phyloP scores from a whole-genome alignment of 2,329 filamentous ascomycete species.

The Colletotrichum falcatum region DNA sequence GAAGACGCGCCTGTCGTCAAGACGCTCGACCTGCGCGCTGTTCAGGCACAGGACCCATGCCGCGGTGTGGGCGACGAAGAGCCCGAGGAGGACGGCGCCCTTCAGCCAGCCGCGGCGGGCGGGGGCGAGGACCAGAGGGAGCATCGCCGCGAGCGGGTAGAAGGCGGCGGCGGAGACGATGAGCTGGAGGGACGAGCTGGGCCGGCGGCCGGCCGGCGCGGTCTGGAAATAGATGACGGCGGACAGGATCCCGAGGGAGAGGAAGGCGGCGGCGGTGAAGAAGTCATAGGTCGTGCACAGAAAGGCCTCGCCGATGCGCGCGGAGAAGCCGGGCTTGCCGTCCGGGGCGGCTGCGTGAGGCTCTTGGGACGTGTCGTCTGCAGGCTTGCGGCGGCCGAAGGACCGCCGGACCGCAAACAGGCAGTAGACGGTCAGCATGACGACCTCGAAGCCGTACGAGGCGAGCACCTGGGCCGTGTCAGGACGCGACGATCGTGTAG shows the following conservation, averaged over 20 bases:
- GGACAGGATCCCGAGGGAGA: slow-evolving; percentile 21
- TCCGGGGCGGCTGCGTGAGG: neutral
- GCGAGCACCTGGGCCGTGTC: slow-evolving; percentile 10
- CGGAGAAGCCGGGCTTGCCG: neutral
- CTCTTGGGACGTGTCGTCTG: neutral
- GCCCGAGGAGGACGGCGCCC: neutral
- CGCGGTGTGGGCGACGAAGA: slow-evolving; percentile 24
- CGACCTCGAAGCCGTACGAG: slow-evolving; percentile 16
- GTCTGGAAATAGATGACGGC: slow-evolving; percentile 15
- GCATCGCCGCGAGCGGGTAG: slow-evolving; percentile 24
- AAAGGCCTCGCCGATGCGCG: slow-evolving; percentile 12
- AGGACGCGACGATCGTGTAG: neutral
- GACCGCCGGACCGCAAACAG: slow-evolving; percentile 1
- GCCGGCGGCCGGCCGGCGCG: neutral
- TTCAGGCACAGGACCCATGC: slow-evolving; percentile 32
- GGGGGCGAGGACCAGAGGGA: slow-evolving; percentile 26
- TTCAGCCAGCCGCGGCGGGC: slow-evolving; percentile 18
- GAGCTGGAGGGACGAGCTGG: slow-evolving; percentile 18
- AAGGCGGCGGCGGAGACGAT: slow-evolving; percentile 28
- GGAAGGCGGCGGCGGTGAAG: slow-evolving; percentile 24
- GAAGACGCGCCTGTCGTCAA: neutral
- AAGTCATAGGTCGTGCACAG: slow-evolving; percentile 24
- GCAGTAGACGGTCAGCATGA: slow-evolving; percentile 27
- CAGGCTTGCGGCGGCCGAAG: neutral
- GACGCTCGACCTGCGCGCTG: slow-evolving; percentile 16